Evolutionary conservation across 2,329 filamentous ascomycete genomes (phyloP).

Genomic region (Nemania abortiva): DNA sequence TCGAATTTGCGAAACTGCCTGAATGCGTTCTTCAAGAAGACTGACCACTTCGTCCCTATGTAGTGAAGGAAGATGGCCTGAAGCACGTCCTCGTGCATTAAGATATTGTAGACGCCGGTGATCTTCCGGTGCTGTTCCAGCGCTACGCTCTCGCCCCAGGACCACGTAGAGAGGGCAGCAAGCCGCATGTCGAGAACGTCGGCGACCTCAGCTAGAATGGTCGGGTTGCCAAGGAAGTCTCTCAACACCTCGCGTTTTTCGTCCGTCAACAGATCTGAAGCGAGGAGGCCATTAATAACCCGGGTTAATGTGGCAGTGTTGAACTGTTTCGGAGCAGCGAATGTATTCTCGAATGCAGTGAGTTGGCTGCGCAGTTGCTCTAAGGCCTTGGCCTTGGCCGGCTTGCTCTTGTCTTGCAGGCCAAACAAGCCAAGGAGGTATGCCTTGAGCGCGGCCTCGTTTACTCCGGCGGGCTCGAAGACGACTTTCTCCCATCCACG

Average conservation of each 20-base stretch:
- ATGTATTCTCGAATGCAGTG: conserved; percentile 49
- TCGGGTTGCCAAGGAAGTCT: conserved; percentile 57
- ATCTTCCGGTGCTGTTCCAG: conserved; percentile 62
- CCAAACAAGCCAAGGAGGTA: conserved; percentile 60
- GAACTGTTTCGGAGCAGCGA: conserved; percentile 54
- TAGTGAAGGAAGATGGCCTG: conserved; percentile 65
- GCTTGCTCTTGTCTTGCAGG: conserved; percentile 45
- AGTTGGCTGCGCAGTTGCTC: conserved; percentile 47
- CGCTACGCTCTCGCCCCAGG: conserved; percentile 58
- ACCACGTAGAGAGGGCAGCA: conserved; percentile 58
- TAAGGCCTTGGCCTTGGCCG: conserved; percentile 42
- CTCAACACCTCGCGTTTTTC: conserved; percentile 57
- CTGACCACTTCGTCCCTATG: conserved; percentile 62
- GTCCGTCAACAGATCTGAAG: conserved; percentile 59
- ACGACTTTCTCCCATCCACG: conserved; percentile 60
- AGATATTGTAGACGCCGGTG: conserved; percentile 62
- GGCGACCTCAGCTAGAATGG: conserved; percentile 61
- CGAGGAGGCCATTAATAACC: conserved; percentile 58
- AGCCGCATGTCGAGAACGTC: conserved; percentile 67
- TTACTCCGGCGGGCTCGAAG: conserved; percentile 56
- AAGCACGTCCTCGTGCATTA: conserved; percentile 65
- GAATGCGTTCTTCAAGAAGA: conserved; percentile 57
- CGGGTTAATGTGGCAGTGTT: conserved; percentile 51
- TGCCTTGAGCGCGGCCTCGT: conserved; percentile 53
- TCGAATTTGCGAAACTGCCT: conserved; percentile 47